Base-by-base conservation (phyloP, 148 eudicot genomes). In the Amaranthus palmeri region DNA sequence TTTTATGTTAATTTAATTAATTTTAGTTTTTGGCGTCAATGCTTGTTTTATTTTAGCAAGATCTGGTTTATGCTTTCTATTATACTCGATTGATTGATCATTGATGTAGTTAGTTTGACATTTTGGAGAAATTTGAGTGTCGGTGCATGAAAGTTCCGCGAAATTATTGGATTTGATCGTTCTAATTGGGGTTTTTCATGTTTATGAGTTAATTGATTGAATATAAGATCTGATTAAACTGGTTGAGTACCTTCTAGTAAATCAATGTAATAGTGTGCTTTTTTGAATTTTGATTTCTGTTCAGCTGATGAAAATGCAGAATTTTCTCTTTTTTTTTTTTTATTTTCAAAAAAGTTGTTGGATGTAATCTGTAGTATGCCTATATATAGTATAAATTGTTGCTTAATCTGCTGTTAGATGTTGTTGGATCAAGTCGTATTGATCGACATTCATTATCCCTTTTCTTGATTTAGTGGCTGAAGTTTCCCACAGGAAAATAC, bases 221-320 rank as follows among this genome's bases (percentile, higher is more conserved):
- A 25, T 25, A 25, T 25, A 25, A 25, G 71, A 70, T 78, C 67
- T 68, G 68, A 36, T 77, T 66, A 10, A 40, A 72, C 61, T 58
- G 11, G 0, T 58, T 57, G 41, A 66, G 36, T 25, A 25, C 36
- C 46, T 73, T 74, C 11, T 25, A 64, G 44, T 61, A 55, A 15
- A 65, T 54, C 47, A 65, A 18, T 47, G 36, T 40, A 17, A n/a
- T 47, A 7, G 7, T 11, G 49, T 10, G 41, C 13, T 48, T 36
- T 6, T 36, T 7, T 55, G 13, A 18, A 59, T 25, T 25, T 25
- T 25, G 36, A 25, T 25, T 25, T 25, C 36, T 25, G 42, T 55
- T 50, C 8, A 51, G 53, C 55, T 59, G 10, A 42, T 14, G 57
- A 6, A 40, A 68, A 8, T 55, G 56, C 51, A 11, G 9, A 25